A percentile compares a stretch with the other conserved stretches of the same genome.
These are phyloP conservation scores for Senna siamea DNA, from an alignment of 306 rosid species.

Conservation along the genomic window DNA sequence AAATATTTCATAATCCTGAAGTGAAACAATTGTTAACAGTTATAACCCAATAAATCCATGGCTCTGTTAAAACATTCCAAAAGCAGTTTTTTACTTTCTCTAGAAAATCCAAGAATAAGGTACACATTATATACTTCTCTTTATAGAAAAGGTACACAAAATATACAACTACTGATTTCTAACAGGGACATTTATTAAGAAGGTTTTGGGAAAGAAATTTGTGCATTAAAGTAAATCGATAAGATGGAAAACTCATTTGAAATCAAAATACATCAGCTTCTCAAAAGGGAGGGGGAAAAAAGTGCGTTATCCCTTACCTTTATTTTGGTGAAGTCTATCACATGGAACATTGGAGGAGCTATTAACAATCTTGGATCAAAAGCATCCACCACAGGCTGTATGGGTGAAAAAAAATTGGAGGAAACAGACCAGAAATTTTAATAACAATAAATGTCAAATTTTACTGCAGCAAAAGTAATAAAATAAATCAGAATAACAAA, in stretches of 20 bases:
- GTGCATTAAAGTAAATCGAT: conserved; percentile 11
- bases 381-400: conserved; percentile 98
- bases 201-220: conserved; percentile 2
- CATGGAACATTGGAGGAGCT: conserved; percentile 82
- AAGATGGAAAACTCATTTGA: conserved; percentile 20
- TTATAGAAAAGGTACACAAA: not conserved
- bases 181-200: conserved; percentile 7
- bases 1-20: not conserved
- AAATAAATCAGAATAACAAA: conserved; percentile 11
- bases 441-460: conserved; percentile 15
- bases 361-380: conserved; percentile 93
- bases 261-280: conserved; percentile 23
- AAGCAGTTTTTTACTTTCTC: not conserved
- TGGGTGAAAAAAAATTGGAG: conserved; percentile 30
- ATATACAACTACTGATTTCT: conserved; percentile 9
- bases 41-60: conserved; percentile 20
- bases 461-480: conserved; percentile 28
- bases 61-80: conserved; percentile 7
- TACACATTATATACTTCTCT: too few relatives aligned
- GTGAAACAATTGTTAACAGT: conserved; percentile 3
- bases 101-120: conserved; percentile 6
- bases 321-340: conserved; percentile 76
- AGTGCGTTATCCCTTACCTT: conserved; percentile 50
- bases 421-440: not conserved
- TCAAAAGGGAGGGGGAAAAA: not conserved